These are phyloP conservation scores for Mycena leptocephala DNA, from an alignment of 768 basidiomycete species.

Conservation along the genomic window DNA sequence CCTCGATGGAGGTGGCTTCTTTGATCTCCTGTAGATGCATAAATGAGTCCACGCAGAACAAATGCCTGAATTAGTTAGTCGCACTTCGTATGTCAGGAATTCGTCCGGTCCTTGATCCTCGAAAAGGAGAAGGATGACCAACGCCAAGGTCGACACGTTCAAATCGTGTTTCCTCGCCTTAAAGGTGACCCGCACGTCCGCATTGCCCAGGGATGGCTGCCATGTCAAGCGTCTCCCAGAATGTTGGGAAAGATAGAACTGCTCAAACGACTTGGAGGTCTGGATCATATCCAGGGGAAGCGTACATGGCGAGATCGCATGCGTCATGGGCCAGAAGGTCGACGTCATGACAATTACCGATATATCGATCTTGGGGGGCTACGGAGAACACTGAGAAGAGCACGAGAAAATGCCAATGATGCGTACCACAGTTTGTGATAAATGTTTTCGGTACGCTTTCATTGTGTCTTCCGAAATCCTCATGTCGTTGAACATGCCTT, in stretches of 20 bases:
- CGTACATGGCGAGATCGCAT: conserved; percentile 74
- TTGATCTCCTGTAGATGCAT: conserved; percentile 81
- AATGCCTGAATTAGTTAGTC: conserved; percentile 40
- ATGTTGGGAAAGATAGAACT: conserved; percentile 92
- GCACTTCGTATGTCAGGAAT: conserved; percentile 83
- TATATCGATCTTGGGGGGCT: conserved; percentile 87
- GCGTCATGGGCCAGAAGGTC: conserved; percentile 94
- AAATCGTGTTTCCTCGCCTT: conserved; percentile 88
- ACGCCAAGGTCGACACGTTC: conserved; percentile 91
- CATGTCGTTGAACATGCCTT: conserved; percentile 99
- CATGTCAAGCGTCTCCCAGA: conserved; percentile 93
- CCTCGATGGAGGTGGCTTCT: conserved; percentile 80
- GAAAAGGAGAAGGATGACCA: conserved; percentile 92
- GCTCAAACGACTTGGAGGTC: conserved; percentile 85
- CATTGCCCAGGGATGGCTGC: conserved; percentile 92
- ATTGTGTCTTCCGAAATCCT: conserved; percentile 89
- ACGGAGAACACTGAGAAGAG: conserved; percentile 25
- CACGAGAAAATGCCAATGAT: background rate
- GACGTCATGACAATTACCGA: conserved; percentile 96
- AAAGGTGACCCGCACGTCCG: conserved; percentile 90
- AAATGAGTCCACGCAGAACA: background rate
- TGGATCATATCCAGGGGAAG: conserved; percentile 77
- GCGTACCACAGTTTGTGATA: conserved; percentile 76
- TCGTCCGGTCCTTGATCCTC: conserved; percentile 80
- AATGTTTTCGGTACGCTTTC: conserved; percentile 76